Conservation (phyloP, 1,139 yeast species). For the Taphrina communis region DNA sequence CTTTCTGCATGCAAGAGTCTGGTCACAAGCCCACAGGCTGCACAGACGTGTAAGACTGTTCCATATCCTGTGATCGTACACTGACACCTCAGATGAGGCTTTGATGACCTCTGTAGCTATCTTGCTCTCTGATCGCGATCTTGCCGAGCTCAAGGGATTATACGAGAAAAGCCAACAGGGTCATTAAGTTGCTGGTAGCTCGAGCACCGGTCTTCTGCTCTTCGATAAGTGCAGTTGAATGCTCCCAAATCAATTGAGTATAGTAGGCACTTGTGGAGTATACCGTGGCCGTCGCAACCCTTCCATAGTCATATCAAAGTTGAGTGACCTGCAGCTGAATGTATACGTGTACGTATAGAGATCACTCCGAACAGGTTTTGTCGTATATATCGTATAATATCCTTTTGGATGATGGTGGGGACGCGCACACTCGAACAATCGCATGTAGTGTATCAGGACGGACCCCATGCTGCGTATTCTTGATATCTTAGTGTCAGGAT, state of each 20-base stretch:
- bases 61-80: background rate
- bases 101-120: conserved; percentile 25
- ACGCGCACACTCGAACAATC: conserved; percentile 4
- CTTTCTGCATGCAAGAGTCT: conserved; percentile 19
- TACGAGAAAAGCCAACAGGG: conserved; percentile 15
- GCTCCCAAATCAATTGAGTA: too few species aligned
- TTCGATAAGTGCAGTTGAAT: too few species aligned
- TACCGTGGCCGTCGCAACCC: too few species aligned
- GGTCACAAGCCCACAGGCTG: conserved; percentile 17
- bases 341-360: too few species aligned
- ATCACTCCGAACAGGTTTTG: background rate
- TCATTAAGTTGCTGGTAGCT: background rate
- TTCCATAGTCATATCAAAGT: too few species aligned
- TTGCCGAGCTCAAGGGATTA: conserved; percentile 20
- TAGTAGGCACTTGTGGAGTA: too few species aligned
- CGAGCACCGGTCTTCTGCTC: too few species aligned
- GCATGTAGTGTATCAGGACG: too few species aligned
- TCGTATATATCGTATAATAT: background rate
- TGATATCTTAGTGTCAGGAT: too few species aligned
- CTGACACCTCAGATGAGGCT: conserved; percentile 24
- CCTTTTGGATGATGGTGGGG: conserved; percentile 2
- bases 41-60: conserved; percentile 22
- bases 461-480: too few species aligned
- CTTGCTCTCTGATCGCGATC: conserved; percentile 15
- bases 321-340: too few species aligned